phyloP scores from a whole-genome alignment of 2,329 filamentous ascomycete species.

The Hymenoscyphus fructigenus region DNA sequence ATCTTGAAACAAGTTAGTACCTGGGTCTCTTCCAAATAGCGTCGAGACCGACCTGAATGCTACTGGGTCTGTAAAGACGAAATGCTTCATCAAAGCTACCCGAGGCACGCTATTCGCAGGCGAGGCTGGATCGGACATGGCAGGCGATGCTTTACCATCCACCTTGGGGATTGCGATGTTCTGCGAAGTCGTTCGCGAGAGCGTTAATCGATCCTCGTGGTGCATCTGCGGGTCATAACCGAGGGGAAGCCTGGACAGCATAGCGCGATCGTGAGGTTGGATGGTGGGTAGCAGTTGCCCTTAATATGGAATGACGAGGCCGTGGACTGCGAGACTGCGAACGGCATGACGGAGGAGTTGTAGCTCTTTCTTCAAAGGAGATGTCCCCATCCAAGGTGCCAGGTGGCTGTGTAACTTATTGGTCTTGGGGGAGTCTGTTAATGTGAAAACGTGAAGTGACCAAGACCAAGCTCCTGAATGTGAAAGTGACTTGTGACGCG shows the following conservation, averaged over 20 bases:
- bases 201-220: slow-evolving; percentile 31
- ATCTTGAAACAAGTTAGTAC: slow-evolving; percentile 45
- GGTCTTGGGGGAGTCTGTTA: not conserved
- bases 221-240: slow-evolving; percentile 36
- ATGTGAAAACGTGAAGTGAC: not conserved
- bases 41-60: slow-evolving; percentile 50
- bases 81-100: slow-evolving; percentile 47
- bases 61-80: slow-evolving; percentile 65
- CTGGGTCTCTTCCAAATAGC: not conserved
- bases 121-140: slow-evolving; percentile 15
- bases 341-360: not conserved
- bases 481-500: not conserved
- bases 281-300: not conserved
- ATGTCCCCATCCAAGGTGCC: not conserved
- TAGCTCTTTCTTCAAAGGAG: slow-evolving; percentile 1
- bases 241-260: slow-evolving; percentile 20
- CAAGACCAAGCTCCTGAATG: not conserved
- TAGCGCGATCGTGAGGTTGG: slow-evolving; percentile 2
- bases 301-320: not conserved
- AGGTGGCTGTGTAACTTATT: not conserved
- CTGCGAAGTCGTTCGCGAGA: slow-evolving; percentile 31
- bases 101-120: slow-evolving; percentile 27
- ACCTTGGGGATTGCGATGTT: slow-evolving; percentile 20
- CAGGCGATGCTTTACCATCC: slow-evolving; percentile 21
- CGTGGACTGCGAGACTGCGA: not conserved